Base-by-base conservation (phyloP, 2,329 filamentous ascomycete genomes). In the Claviceps purpurea region DNA sequence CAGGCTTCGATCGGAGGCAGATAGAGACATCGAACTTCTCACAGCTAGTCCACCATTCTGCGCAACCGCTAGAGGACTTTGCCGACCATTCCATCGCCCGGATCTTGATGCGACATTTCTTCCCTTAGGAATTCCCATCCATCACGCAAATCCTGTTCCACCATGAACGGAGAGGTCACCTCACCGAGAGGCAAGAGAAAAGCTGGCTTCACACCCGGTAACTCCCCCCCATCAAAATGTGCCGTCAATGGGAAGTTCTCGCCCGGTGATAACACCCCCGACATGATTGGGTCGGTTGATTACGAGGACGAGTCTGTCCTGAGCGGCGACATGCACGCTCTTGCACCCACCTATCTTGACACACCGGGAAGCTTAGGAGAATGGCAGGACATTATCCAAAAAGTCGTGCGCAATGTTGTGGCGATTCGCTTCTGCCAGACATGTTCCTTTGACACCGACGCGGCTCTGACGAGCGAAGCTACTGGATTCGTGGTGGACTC, bases 351-450 rank as follows among this genome's bases (percentile, higher is more conserved):
- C 59, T 68, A 64, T 51, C 60, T 68, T 47, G 68, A 63, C 54
- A 69, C 66, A 4, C 68, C 68, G n/a, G 63, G 58, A 30, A 70
- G 65, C 59, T 56, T 68, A 48, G 67, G 68, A 40, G 90, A 95
- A 71, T 98, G 93, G 93, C 91, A 97, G 69, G 86, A 84, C 49
- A 96, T 90, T 0, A 95, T 97, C 55, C 90, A 96, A 68, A 85
- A 82, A 56, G 93, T 98, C 3, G 90, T 98, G 51, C 84, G 85
- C 65, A 95, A 90, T 60, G 93, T 97, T 18, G 93, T 98, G 49
- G 95, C 91, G n/a, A 97, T 98, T 62, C 87, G 95, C 59, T 98
- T 98, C 73, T 97, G 91, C 67, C 89, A 96, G 75, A 96, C 93
- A 0, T 95, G 88, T 67, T 90, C 91, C 24, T 98, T 98, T 67